Conservation (phyloP, 306 rosid species). For the Boehmeria nivea region DNA sequence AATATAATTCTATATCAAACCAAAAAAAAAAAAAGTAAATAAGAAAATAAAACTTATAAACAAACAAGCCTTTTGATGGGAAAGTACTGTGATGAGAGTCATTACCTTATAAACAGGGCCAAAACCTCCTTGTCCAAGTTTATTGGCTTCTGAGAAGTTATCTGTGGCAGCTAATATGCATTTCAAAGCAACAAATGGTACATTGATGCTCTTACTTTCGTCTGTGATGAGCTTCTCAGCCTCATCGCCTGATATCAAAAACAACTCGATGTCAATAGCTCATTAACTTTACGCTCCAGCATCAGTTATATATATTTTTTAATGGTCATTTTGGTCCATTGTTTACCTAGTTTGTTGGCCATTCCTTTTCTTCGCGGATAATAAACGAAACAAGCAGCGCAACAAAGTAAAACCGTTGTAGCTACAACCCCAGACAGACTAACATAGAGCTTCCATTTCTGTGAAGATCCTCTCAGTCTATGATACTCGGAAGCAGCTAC, state of each 20-base stretch:
- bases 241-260: background rate
- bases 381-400: background rate
- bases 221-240: background rate
- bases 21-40: background rate
- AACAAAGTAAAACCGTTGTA: background rate
- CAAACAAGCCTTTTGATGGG: background rate
- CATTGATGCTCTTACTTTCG: background rate
- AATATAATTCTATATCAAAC: background rate
- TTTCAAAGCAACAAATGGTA: conserved; percentile 4
- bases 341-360: background rate
- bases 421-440: background rate
- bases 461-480: background rate
- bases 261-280: background rate
- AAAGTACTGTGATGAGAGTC: background rate
- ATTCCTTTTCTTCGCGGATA: background rate
- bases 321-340: too few species aligned
- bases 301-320: background rate
- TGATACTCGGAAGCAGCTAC: conserved; percentile 8
- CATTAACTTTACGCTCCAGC: too few species aligned
- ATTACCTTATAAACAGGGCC: conserved; percentile 58
- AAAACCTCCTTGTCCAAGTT: conserved; percentile 55
- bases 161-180: conserved; percentile 27
- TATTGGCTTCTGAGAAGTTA: conserved; percentile 43
- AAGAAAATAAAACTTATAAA: background rate
- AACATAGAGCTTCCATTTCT: background rate